A percentile compares a stretch with the other conserved stretches of the same genome.
Conservation (phyloP, 1,284 basidiomycete species). For the Mycena citricolor region DNA sequence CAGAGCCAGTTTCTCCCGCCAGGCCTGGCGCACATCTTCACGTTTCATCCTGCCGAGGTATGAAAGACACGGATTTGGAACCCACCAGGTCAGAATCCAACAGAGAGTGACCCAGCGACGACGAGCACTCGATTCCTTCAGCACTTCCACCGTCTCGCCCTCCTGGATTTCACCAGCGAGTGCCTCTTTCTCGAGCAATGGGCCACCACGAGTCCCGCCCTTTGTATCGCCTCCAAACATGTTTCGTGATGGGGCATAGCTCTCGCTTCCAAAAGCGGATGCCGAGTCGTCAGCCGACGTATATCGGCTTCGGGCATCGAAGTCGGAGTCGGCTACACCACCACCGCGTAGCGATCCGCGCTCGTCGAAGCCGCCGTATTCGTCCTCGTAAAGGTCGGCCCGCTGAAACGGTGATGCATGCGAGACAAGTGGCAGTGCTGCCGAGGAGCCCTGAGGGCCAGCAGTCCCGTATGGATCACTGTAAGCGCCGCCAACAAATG, state of each 20-base stretch:
- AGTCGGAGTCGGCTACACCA: constrained; percentile 59
- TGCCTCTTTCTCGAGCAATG: constrained; percentile 72
- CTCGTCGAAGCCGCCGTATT: constrained; percentile 81
- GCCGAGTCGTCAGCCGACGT: constrained; percentile 72
- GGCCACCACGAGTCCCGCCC: constrained; percentile 52
- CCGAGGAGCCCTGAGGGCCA: constrained; percentile 52
- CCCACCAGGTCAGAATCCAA: constrained; percentile 91
- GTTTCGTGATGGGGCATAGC: constrained; percentile 90
- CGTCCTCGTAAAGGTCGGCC: constrained; percentile 64
- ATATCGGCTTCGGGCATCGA: constrained; percentile 70
- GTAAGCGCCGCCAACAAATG: constrained; percentile 40
- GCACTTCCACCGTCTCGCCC: constrained; percentile 83
- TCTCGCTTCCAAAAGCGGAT: constrained; percentile 84
- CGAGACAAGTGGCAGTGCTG: constrained; percentile 72
- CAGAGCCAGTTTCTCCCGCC: constrained; percentile 96
- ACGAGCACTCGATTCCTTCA: constrained; percentile 79
- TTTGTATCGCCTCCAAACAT: constrained; percentile 84
- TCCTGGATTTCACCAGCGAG: constrained; percentile 79
- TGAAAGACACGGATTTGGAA: constrained; percentile 72
- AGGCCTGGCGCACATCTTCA: constrained; percentile 91
- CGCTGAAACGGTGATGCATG: constrained; percentile 78
- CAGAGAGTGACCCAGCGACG: constrained; percentile 87
- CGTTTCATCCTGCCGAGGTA: constrained; percentile 91
- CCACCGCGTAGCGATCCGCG: constrained; percentile 71
- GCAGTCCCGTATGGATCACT: constrained; percentile 32